Percentiles rank a stretch among this genome's conserved stretches.
phyloP scores from a whole-genome alignment of 352 stramenopile species.

The Albugo candida region DNA sequence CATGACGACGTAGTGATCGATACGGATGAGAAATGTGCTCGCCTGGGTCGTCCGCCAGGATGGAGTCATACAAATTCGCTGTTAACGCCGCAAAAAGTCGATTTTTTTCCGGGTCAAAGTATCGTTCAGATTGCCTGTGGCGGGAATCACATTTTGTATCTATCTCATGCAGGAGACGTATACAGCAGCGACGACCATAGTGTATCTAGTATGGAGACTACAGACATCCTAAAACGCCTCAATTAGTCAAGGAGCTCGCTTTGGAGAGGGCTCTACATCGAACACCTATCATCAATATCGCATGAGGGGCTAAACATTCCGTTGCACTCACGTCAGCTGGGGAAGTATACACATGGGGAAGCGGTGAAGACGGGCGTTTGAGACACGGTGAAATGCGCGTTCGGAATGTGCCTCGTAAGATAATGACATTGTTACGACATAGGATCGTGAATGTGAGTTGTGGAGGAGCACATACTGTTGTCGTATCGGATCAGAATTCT shows the following conservation, averaged over 20 bases:
- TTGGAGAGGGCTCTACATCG: constrained; percentile 58
- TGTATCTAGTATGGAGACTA: constrained; percentile 5
- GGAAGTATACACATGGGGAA: constrained; percentile 69
- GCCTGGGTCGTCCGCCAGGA: constrained; percentile 35
- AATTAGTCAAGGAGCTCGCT: constrained; percentile 56
- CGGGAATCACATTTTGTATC: constrained; percentile 52
- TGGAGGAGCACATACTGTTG: constrained; percentile 54
- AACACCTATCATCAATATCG: constrained; percentile 32
- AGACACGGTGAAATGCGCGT: constrained; percentile 69
- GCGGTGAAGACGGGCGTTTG: constrained; percentile 55
- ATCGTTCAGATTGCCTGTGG: constrained; percentile 60
- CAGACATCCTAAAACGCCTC: constrained; percentile 20
- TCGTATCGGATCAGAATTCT: constrained; percentile 29
- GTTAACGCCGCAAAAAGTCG: constrained; percentile 45
- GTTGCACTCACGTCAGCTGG: constrained; percentile 42
- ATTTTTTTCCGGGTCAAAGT: constrained; percentile 27
- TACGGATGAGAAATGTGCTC: not conserved
- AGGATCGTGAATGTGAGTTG: constrained; percentile 49
- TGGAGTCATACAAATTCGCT: constrained; percentile 9
- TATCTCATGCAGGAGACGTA: constrained; percentile 12
- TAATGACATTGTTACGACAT: constrained; percentile 54
- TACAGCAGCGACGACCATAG: not conserved
- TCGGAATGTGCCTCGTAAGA: constrained; percentile 45
- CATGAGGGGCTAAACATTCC: constrained; percentile 60
- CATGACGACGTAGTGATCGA: too few species aligned